These are phyloP conservation scores for California macrophylla DNA, from an alignment of 441 rosid species.

Conservation along the genomic window DNA sequence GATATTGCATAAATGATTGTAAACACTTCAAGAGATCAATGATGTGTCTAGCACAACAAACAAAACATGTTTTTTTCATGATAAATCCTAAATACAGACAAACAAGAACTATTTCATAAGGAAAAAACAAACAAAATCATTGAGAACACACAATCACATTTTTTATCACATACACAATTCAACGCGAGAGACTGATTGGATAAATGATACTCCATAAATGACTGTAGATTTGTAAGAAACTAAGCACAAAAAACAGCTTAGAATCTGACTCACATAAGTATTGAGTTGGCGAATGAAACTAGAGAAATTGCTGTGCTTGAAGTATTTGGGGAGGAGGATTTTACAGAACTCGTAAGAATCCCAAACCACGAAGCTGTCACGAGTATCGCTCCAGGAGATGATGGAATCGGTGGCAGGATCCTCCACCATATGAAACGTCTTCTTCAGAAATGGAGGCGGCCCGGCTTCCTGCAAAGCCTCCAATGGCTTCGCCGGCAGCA, in stretches of 20 bases:
- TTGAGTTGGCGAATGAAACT: slow-evolving; percentile 65
- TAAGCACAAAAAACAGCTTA: background rate
- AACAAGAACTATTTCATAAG: too few relatives aligned
- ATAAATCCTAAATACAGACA: background rate
- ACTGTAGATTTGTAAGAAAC: background rate
- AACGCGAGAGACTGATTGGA: too few relatives aligned
- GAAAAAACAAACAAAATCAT: too few relatives aligned
- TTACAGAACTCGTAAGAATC: slow-evolving; percentile 42
- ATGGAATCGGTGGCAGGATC: slow-evolving; percentile 36
- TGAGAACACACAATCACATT: too few relatives aligned
- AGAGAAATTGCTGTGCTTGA: slow-evolving; percentile 67
- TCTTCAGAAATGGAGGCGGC: slow-evolving; percentile 52
- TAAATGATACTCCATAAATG: too few relatives aligned
- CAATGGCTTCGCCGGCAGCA: slow-evolving; percentile 47
- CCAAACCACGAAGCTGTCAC: slow-evolving; percentile 50
- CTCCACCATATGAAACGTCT: slow-evolving; percentile 50
- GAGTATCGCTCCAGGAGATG: slow-evolving; percentile 47
- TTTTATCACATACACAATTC: background rate
- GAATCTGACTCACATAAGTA: slow-evolving; percentile 41
- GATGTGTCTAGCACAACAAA: background rate
- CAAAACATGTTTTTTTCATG: background rate
- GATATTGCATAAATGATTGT: too few relatives aligned
- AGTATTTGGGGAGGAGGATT: slow-evolving; percentile 39
- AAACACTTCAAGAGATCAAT: background rate
- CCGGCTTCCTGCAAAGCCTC: slow-evolving; percentile 71